Base-by-base conservation (phyloP, 305 asterid genomes). In the Solanum hybrid region DNA sequence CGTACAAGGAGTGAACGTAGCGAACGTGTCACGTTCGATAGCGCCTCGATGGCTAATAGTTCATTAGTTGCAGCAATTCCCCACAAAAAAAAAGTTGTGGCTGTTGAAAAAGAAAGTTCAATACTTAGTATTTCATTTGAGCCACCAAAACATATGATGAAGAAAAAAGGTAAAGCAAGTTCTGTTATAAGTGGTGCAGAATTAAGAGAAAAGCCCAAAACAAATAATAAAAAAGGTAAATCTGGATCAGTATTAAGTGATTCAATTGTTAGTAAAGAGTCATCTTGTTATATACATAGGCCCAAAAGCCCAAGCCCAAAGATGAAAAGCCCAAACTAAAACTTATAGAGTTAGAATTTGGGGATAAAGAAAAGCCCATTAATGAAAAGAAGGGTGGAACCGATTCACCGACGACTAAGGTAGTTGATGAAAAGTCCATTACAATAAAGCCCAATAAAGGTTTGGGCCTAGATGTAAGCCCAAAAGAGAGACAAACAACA, bases 101-200 rank as follows among this genome's bases (percentile, higher is more conserved):
- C 77, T 3, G 90, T 79, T 0, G 91, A 89, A 27, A 94, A 95
- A 77, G 98, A 84, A 10, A 84, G 87, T 31, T 84, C 87, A 31
- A 84, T 84, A 29, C 89, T 96, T 16, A 94, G 96, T 78, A 94
- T 95, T 64, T 91, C 97, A 0, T 94, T 95, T 40, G 93, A 93
- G 32, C 97, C 96, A 20, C 91, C 90, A 4, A 86, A 79, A 40
- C 89, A 60, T 0, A 84, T 84, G 75, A 51, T 31, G 31, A 84
- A 38, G 11, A 93, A 89, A 85, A 90, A 64, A 34, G 94, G 95
- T 10, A 97, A 96, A 89, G 99, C 98, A 4, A 97, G 99, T 40
- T 97, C 98, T 0, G 98, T 97, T 3, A 97, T 97, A 5, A 91
- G 91, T 60, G 98, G 98, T 2, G 95, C 97, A 0, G 98, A 97